Evolutionary conservation across 306 rosid species (phyloP), one percentile per base, ranked within the genome.

Genomic region (Inga leiocalycina): DNA sequence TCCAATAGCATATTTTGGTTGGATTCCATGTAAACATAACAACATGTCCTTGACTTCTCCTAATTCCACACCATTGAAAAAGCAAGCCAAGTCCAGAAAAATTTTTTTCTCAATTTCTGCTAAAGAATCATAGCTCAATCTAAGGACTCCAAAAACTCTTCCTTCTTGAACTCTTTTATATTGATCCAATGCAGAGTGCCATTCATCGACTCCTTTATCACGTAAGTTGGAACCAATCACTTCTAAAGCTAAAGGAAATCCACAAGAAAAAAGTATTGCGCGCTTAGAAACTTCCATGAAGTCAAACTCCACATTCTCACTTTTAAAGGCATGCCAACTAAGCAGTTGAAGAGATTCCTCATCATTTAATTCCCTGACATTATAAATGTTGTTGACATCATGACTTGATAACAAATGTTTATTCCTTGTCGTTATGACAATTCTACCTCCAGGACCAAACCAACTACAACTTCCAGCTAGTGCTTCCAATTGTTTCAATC

Each of bases 241-340:
- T 75, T 54, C 67, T 44, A 75, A 19, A 52, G 43, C 67, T 16
- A 52, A 54, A 34, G 79, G 79, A 34, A 75, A 43, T 2, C 48
- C 67, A 30, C 44, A 30, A 0, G 49, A 6, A 20, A 54, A 34
- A 9, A 2, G 30, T 17, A 75, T 8, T 52, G 48, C 79, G 1
- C 35, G 14, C 3, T 61, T 3, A 10, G 48, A 75, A 54, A 54
- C 59, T 1, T 44, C 44, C 4, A 15, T 11, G 11, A 20, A 61
- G 46, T 49, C 8, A 1, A 0, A n/a, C 15, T 43, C 27, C 19
- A 71, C 66, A 32, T 35, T 48, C 39, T 12, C 4, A 8, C 1
- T 61, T 61, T 4, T 61, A 9, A 61, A 61, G 34, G 67, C 67
- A n/a, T 61, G 7, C 35, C 67, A 61, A n/a, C 67, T 10, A 10